phyloP scores from a whole-genome alignment of 2,329 filamentous ascomycete genomes.

The Aspergillus sp. region DNA sequence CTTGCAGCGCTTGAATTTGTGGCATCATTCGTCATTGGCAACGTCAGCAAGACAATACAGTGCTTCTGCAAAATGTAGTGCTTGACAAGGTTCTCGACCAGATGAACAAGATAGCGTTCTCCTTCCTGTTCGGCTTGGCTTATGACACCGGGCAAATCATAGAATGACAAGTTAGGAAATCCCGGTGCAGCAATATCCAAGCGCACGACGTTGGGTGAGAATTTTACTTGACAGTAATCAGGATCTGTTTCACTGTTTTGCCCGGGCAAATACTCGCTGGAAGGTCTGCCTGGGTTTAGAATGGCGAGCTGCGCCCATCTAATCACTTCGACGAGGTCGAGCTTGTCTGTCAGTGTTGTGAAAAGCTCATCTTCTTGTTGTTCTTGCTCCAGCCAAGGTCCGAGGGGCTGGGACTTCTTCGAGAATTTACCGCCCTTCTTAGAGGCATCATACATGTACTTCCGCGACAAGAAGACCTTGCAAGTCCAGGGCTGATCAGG shows the following conservation, averaged over 20 bases:
- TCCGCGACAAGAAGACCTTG: slow-evolving; percentile 64
- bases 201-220: slow-evolving; percentile 79
- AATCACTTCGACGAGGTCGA: slow-evolving; percentile 67
- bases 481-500: slow-evolving; percentile 62
- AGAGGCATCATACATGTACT: slow-evolving; percentile 58
- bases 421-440: slow-evolving; percentile 49
- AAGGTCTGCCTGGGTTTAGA: slow-evolving; percentile 64
- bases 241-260: slow-evolving; percentile 41
- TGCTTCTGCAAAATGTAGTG: slow-evolving; percentile 70
- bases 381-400: slow-evolving; percentile 63
- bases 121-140: slow-evolving; percentile 65
- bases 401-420: slow-evolving; percentile 58
- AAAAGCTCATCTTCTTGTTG: slow-evolving; percentile 57
- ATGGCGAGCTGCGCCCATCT: slow-evolving; percentile 76
- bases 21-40: slow-evolving; percentile 76
- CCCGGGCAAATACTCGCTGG: slow-evolving; percentile 57
- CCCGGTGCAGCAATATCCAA: slow-evolving; percentile 72
- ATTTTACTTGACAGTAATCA: slow-evolving; percentile 58
- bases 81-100: slow-evolving; percentile 70
- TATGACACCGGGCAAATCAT: slow-evolving; percentile 82
- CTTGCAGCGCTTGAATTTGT: slow-evolving; percentile 72
- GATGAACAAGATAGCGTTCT: slow-evolving; percentile 68
- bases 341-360: slow-evolving; percentile 61
- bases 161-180: slow-evolving; percentile 76
- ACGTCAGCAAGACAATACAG: slow-evolving; percentile 74